Evolutionary conservation across 805 yeast species (phyloP), one percentile per base, ranked within the genome.

Genomic region (Saccharomyces mikatae): DNA sequence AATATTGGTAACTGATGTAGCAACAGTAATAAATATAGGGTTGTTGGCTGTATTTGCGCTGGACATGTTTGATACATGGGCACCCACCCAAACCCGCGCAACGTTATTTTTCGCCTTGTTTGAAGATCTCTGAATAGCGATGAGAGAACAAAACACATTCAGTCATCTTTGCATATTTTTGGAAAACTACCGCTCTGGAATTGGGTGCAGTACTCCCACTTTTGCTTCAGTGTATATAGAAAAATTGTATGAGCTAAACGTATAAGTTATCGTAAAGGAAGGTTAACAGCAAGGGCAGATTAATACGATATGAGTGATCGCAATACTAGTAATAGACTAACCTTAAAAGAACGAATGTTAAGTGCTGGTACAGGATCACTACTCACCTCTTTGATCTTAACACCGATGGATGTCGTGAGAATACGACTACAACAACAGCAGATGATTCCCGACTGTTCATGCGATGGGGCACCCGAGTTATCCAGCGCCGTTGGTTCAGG

Each of bases 341-440:
- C 60, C 5, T 60, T 81, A 27, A 59, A 72, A 3, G 89, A 87
- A 62, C 69, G 90, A 50, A 86, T 87, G 91, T 68, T 84, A 32
- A 84, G 91, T 61, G 94, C 95, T 0, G 83, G 89, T 61, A 75
- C 82, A 48, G 95, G 95, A 0, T 84, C 92, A 0, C 62, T 87
- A 6, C 61, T 87, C 22, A 87, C 92, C 1, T 86, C 92, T 0
- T 61, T 85, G 41, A 83, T 84, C 46, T 82, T 87, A 32, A 87
- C 94, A 1, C 95, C 95, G 0, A 64, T 87, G 69, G 95, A 87
- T 68, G 94, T 87, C 44, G 86, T 87, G 0, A 73, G 92, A 56
- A 82, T 87, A 29, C 72, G 95, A 56, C 72, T 86, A 29, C 95
- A 87, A 60, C 95, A 87, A 62, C 95, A 87, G 62, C 85, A 83